Evolutionary conservation across 352 stramenopile species (phyloP).

Genomic region (Thraustochytrium striatum): DNA sequence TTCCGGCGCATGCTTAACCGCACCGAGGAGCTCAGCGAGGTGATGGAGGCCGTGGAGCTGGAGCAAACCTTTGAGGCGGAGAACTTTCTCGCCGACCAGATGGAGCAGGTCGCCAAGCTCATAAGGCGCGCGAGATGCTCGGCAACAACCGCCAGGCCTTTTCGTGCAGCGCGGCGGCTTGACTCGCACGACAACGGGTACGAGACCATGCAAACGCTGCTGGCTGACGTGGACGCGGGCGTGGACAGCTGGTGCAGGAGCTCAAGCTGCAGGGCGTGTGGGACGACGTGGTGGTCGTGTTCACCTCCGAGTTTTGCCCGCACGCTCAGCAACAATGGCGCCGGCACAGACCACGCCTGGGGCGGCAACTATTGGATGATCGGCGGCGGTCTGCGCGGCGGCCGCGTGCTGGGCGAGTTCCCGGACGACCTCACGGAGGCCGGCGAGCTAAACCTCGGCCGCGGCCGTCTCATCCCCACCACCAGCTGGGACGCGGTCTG

Average conservation of each 20-base stretch:
- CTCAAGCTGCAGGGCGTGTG: conserved; percentile 58
- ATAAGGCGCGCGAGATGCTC: no score
- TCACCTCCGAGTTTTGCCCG: conserved; percentile 62
- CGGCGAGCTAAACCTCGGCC: conserved; percentile 51
- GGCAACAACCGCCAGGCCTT: no score
- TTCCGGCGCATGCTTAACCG: neutral
- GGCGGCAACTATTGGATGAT: conserved; percentile 52
- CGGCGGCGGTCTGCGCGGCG: conserved; percentile 59
- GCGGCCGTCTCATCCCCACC: conserved; percentile 60
- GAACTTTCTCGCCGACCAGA: conserved; percentile 33
- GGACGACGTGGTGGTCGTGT: conserved; percentile 58
- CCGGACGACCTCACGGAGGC: conserved; percentile 60
- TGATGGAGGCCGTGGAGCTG: neutral
- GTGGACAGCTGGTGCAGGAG: conserved; percentile 57
- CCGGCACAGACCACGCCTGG: conserved; percentile 60
- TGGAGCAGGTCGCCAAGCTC: conserved; percentile 60
- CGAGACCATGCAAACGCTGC: neutral
- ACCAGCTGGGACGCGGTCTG: conserved; percentile 60
- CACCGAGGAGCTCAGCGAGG: neutral
- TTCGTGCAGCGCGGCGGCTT: no score
- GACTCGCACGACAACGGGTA: conserved; percentile 58
- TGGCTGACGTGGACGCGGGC: conserved; percentile 54
- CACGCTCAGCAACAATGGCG: conserved; percentile 60
- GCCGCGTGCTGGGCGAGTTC: conserved; percentile 60
- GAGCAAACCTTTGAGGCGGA: neutral